Evolutionary conservation across 2,329 filamentous ascomycete species (phyloP), one percentile per base, ranked within the genome.

Genomic region (Ascochyta rabiei): DNA sequence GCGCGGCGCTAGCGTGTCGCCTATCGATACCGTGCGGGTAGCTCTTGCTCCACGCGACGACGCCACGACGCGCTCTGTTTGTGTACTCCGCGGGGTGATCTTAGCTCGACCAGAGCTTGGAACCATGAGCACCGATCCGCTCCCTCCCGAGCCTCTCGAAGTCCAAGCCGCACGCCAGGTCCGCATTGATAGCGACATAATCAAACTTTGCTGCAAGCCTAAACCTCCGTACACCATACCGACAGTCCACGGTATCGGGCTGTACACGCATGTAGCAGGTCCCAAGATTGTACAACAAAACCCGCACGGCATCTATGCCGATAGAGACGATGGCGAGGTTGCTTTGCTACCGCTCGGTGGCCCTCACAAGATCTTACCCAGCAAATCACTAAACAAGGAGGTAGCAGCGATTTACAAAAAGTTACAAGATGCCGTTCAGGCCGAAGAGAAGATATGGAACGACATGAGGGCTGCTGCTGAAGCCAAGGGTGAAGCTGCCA

Each of bases 241-340:
- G 2, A 55, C 58, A 4, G 39, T 67, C 9, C 54, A 57, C 50
- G 68, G 69, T 10, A 60, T 68, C 10, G 69, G 68, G 6, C 39
- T 66, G 6, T 73, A 68, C 35, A 71, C 68, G 2, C 68, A 73
- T 26, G 48, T 66, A 6, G 56, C 56, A 26, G 40, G 52, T 12
- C 41, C 59, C 37, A 30, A 42, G 50, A 42, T 30, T 12, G 28
- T 18, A 47, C 9, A 37, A 9, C 40, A 26, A 16, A 46, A 39
- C 15, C 26, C 33, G 12, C 44, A 53, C 21, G 4, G 18, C 19
- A 15, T 15, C 9, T 24, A 16, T 2, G 24, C 26, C 10, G 23
- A 38, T 16, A 38, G 15, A 31, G 12, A 10, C 15, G 30, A 43
- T 28, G 31, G 35, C 19, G 44, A 39, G 9, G 24, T 49, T n/a